Evolutionary conservation across 148 eudicot species (phyloP).

Genomic region (Camellia sinensis): DNA sequence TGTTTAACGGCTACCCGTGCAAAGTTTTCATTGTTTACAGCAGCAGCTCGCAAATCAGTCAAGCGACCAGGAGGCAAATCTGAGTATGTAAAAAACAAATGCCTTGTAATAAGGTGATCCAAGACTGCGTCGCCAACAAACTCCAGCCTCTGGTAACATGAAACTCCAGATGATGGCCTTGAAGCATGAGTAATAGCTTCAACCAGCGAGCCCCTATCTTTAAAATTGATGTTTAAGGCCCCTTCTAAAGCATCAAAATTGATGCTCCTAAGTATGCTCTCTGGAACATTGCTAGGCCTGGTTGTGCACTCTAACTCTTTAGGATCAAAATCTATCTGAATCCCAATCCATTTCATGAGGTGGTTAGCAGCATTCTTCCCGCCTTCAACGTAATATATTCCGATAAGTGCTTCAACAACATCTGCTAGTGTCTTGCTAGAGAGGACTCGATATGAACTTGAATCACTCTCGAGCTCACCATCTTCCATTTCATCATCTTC

Average conservation of each 20-base stretch:
- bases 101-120: slow-evolving; percentile 94
- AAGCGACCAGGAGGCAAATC: slow-evolving; percentile 96
- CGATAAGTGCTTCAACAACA: slow-evolving; percentile 96
- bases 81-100: slow-evolving; percentile 85
- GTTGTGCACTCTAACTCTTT: slow-evolving; percentile 50
- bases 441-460: slow-evolving; percentile 86
- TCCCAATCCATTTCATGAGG: slow-evolving; percentile 94
- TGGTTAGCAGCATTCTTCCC: slow-evolving; percentile 90
- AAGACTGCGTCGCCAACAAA: slow-evolving; percentile 98
- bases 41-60: slow-evolving; percentile 99
- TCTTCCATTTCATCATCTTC: slow-evolving; percentile 89
- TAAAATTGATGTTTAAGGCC: slow-evolving; percentile 59
- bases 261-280: slow-evolving; percentile 66
- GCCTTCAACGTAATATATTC: slow-evolving; percentile 95
- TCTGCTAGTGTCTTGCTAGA: slow-evolving; percentile 98
- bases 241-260: slow-evolving; percentile 74
- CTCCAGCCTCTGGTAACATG: slow-evolving; percentile 95
- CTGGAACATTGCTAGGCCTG: slow-evolving; percentile 57
- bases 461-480: slow-evolving; percentile 92
- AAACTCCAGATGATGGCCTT: slow-evolving; percentile 95
- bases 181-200: slow-evolving; percentile 99
- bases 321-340: slow-evolving; percentile 71
- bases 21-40: slow-evolving; percentile 98
- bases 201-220: slow-evolving; percentile 57
- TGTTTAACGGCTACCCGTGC: slow-evolving; percentile 95